Evolutionary conservation across 75 land plant genomes (phyloP), one percentile per base, ranked within the genome.

Genomic region (Chamaecyparis obtusa): DNA sequence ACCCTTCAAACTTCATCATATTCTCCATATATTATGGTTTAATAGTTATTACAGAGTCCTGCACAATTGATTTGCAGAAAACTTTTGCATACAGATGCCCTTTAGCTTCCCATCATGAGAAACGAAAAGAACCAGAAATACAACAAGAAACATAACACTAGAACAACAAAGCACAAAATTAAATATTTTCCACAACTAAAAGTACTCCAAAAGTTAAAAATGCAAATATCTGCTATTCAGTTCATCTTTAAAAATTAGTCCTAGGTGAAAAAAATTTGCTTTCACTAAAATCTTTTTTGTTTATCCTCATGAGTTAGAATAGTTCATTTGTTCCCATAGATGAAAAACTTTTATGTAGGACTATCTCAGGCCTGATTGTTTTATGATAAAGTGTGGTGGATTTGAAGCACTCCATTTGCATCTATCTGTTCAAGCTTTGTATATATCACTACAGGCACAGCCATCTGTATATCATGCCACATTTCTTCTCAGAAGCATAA

Each of bases 11-110:
- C 0, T n/a, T 46, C 15, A 81, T 15, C 33, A 81, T 7, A 46
- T 81, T 46, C 51, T n/a, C 83, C 33, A 24, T n/a, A 81, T 81
- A 46, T 32, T 11, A 44, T 21, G 49, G 6, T 3, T 41, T 78
- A 41, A 9, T 39, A 39, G 46, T 78, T 78, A 41, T 41, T 6
- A 78, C 8, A 41, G 24, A 21, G 4, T 78, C 69, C 81, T 78
- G 5, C 9, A 78, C 21, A 41, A 78, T 78, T 78, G 81, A 78
- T 78, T 76, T 77, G 24, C 80, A 77, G 27, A 39, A 77, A 77
- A 19, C 27, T 77, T 77, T 39, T 2, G 21, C 39, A 39, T 39
- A 21, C 17, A 21, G 44, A 77, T 77, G 39, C 80, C 39, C 43
- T 37, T 37, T 77, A 77, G 5, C 43, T 77, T 76, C 36, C 41